Base-by-base conservation (phyloP, 257 asterid genomes). In the Primulina tabacum region DNA sequence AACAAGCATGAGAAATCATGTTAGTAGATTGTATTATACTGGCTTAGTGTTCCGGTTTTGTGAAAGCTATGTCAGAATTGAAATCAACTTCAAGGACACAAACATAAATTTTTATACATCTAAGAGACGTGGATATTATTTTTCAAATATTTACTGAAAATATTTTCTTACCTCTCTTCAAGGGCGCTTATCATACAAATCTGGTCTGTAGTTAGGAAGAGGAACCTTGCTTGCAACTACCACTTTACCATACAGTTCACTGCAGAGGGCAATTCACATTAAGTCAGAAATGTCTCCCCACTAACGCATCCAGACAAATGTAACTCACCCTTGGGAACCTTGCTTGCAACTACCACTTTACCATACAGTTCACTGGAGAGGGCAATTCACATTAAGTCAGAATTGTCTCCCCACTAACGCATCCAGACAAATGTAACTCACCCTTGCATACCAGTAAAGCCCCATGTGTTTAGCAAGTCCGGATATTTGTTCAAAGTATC, bases 171-270 rank as follows among this genome's bases (percentile, higher is more conserved):
- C 98, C 97, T 92, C 98, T 70, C 98, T 84, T 79, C 89, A 97
- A 62, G 98, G 98, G 65, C 98, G 90, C 79, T 92, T 89, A 80
- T 92, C 98, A 80, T 92, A 97, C 79, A 92, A 83, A 86, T 92
- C 98, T 29, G 97, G 96, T 79, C 97, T 81, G 71, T 92, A 92
- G 82, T 89, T 92, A 71, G 98, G 98, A 72, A 89, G 96, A 71
- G n/a, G n/a, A n/a, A n/a, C n/a, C n/a, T n/a, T n/a, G n/a, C n/a
- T n/a, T n/a, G n/a, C n/a, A n/a, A n/a, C n/a, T n/a, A n/a, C n/a
- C n/a, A n/a, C n/a, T n/a, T n/a, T n/a, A n/a, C n/a, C n/a, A n/a
- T n/a, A n/a, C n/a, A n/a, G n/a, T n/a, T n/a, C n/a, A n/a, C n/a
- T n/a, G n/a, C n/a, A n/a, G n/a, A n/a, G n/a, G n/a, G n/a, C n/a